These are phyloP conservation scores for Chrysanthemum seticuspe DNA, from an alignment of 129 eudicot species.

Conservation along the genomic window DNA sequence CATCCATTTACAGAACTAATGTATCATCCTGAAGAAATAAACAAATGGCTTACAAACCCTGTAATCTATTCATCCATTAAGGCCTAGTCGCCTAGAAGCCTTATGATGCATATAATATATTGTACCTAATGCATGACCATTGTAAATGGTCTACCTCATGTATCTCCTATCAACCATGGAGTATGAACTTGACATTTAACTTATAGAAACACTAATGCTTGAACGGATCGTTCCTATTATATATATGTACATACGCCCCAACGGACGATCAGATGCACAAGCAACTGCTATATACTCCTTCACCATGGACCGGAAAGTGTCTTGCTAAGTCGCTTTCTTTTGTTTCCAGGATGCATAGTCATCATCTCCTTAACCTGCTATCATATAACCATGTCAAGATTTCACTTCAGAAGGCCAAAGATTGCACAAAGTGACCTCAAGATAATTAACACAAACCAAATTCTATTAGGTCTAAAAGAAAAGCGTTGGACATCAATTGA, in stretches of 20 bases:
- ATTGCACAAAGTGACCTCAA: background rate
- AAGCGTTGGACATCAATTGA: background rate
- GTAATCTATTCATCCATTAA: slow-evolving; percentile 15
- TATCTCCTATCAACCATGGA: slow-evolving; percentile 15
- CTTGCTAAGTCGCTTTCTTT: slow-evolving; percentile 64
- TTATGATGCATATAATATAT: slow-evolving; percentile 5
- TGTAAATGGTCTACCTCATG: slow-evolving; percentile 18
- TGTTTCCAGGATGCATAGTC: slow-evolving; percentile 50
- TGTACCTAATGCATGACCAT: slow-evolving; percentile 15
- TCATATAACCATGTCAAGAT: background rate
- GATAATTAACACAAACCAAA: background rate
- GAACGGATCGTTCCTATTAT: slow-evolving; percentile 21
- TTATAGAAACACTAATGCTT: slow-evolving; percentile 23
- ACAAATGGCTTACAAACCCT: slow-evolving; percentile 14
- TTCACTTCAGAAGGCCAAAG: background rate
- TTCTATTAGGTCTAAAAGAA: background rate
- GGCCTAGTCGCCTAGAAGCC: slow-evolving; percentile 11
- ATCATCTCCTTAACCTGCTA: slow-evolving; percentile 67
- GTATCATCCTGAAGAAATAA: slow-evolving; percentile 18
- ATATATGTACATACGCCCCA: slow-evolving; percentile 21
- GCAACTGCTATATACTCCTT: slow-evolving; percentile 24
- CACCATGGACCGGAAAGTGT: slow-evolving; percentile 90
- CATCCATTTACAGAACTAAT: slow-evolving; percentile 7
- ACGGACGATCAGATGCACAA: background rate
- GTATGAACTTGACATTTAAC: slow-evolving; percentile 9